phyloP scores from a whole-genome alignment of 2,329 filamentous ascomycete species.

The Claviceps arundinis region DNA sequence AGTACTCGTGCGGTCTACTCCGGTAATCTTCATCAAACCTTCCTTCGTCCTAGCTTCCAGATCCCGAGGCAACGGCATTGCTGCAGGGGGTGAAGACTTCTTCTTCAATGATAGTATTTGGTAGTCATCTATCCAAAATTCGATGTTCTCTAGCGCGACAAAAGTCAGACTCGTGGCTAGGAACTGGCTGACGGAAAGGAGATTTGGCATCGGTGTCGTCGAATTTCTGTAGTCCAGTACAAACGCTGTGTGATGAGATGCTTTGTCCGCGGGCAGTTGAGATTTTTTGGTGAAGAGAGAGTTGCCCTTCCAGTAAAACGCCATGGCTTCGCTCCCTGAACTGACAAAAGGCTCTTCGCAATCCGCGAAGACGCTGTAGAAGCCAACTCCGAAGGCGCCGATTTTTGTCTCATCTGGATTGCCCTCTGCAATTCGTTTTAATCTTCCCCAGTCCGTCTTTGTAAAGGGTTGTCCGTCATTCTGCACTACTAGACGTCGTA shows the following conservation, averaged over 20 bases:
- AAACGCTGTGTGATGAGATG: conserved; percentile 70
- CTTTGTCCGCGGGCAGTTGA: conserved; percentile 53
- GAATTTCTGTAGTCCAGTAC: conserved; percentile 86
- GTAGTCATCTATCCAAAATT: conserved; percentile 83
- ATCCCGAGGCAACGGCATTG: conserved; percentile 61
- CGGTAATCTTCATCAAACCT: conserved; percentile 71
- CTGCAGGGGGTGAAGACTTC: conserved; percentile 66
- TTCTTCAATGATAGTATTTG: conserved; percentile 68
- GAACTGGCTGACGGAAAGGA: conserved; percentile 82
- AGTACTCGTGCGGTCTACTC: conserved; percentile 73
- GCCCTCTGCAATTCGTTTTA: conserved; percentile 97
- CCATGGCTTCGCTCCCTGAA: conserved; percentile 86
- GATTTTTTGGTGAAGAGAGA: conserved; percentile 84
- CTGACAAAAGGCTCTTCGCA: conserved; percentile 96
- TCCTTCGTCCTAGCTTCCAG: conserved; percentile 75
- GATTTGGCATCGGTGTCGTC: conserved; percentile 72
- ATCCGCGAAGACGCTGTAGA: conserved; percentile 97
- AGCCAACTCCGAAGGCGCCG: conserved; percentile 93
- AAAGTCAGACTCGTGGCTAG: conserved; percentile 92
- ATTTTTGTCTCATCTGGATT: conserved; percentile 99
- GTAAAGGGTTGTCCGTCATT: conserved; percentile 86
- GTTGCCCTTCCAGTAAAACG: conserved; percentile 99
- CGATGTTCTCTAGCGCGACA: conserved; percentile 74
- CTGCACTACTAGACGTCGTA: conserved; percentile 76
- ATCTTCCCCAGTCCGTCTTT: conserved; percentile 78